phyloP scores from a whole-genome alignment of 805 yeast genomes.

The Kregervanrija fluxuum region DNA sequence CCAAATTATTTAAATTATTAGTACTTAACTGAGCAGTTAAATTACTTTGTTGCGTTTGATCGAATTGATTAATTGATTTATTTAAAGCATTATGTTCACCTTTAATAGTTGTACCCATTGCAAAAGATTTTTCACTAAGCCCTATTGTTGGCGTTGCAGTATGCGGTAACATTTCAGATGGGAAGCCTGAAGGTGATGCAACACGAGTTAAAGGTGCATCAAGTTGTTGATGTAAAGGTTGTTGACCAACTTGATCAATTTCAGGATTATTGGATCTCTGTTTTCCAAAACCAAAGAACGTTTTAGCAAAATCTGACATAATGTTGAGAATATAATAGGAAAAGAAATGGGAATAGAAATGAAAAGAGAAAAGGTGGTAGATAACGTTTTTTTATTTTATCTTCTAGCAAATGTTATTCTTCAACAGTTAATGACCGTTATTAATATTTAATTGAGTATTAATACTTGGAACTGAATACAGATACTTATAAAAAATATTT shows the following conservation, averaged over 20 bases:
- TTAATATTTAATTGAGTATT: too few relatives aligned
- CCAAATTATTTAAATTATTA: not conserved
- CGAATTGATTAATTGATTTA: conserved; percentile 29
- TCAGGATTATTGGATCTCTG: conserved; percentile 5
- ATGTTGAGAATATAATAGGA: not conserved
- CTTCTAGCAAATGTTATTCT: too few relatives aligned
- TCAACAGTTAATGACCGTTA: too few relatives aligned
- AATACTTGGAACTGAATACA: too few relatives aligned
- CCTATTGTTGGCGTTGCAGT: conserved; percentile 66
- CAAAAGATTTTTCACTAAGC: conserved; percentile 51
- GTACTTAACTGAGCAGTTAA: conserved; percentile 14
- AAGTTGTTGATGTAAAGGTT: conserved; percentile 10
- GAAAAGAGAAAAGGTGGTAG: too few relatives aligned
- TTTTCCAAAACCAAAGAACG: conserved; percentile 15
- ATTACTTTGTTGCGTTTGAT: conserved; percentile 17
- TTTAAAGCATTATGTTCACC: conserved; percentile 27
- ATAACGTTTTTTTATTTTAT: too few relatives aligned
- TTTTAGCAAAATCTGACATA: conserved; percentile 22
- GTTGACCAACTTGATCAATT: conserved; percentile 8
- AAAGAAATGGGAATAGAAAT: too few relatives aligned
- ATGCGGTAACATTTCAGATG: conserved; percentile 33
- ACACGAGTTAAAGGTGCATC: conserved; percentile 7
- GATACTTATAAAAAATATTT: too few relatives aligned
- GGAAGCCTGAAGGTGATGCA: conserved; percentile 17
- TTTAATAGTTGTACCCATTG: conserved; percentile 58